Evolutionary conservation across 371 early-diverging fungal species (phyloP), one percentile per base, ranked within the genome.

Genomic region (Lichtheimia ramosa): DNA sequence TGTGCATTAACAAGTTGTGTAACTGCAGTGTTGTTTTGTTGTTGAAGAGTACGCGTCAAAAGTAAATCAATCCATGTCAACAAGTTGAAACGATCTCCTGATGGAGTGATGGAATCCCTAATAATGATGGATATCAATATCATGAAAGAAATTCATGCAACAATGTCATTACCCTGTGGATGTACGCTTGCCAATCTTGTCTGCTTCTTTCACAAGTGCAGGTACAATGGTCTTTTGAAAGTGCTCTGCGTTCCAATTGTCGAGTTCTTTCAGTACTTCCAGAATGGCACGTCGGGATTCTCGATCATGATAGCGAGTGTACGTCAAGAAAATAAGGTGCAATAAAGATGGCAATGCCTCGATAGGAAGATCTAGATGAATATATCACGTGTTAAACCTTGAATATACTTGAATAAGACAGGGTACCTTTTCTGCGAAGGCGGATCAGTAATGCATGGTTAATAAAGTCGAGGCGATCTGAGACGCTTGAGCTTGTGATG

Each of bases 291-390:
- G 63, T 56, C 88, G 86, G 15, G 86, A 88, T 28, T 74, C 66
- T 56, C 84, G 79, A 62, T 88, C 88, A 48, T 72, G 79, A 61
- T 88, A 88, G 48, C 88, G 86, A 23, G 86, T 68, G 65, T 85
- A 82, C 43, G 86, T 82, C 48, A 86, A 65, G 55, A 83, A 73
- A 24, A 86, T 56, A 51, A 85, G 63, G 49, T 79, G 81, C 48
- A 88, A 67, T 43, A 88, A 58, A 12, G 76, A 64, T 49, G 82
- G 82, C 56, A 88, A 69, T 28, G 70, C 60, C 68, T 86, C 82
- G 10, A 75, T 73, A 23, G 85, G 83, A 51, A 86, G 62, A 71
- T 83, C 88, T 88, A n/a, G n/a, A n/a, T n/a, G n/a, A n/a, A n/a
- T n/a, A 67, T 20, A 57, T 46, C 46, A n/a, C 46, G 46, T 46